Percentiles rank a stretch among this genome's conserved stretches.
These are phyloP conservation scores for Penicillium goetzii DNA, from an alignment of 495 filamentous ascomycete genomes.

Conservation along the genomic window DNA sequence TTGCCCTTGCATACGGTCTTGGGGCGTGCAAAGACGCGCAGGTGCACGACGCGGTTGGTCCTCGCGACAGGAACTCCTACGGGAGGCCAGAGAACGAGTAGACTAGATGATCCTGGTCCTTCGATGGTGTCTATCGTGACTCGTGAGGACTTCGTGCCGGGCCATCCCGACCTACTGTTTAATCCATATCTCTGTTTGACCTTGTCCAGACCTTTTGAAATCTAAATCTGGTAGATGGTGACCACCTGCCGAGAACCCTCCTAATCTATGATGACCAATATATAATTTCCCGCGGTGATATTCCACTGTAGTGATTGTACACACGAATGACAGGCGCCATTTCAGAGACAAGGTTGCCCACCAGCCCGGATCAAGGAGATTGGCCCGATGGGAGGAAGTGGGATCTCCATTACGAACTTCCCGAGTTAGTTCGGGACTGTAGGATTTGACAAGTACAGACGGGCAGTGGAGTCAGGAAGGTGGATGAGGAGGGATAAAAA, in stretches of 20 bases:
- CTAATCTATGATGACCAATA: not conserved
- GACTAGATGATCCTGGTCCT: not conserved
- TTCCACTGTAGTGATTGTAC: not conserved
- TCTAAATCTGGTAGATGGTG: conserved; percentile 4
- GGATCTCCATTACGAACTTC: conserved; percentile 17
- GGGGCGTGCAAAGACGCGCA: not conserved
- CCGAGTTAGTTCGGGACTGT: conserved; percentile 19
- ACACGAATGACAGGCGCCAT: conserved; percentile 25
- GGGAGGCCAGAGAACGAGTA: not conserved
- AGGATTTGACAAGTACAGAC: conserved; percentile 16
- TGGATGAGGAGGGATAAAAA: conserved; percentile 5
- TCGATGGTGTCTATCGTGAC: not conserved
- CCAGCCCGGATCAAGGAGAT: conserved; percentile 19
- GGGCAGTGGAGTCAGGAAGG: conserved; percentile 2
- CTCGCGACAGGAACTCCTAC: not conserved
- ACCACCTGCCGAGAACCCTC: not conserved
- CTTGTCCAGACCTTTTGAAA: not conserved
- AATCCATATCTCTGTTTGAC: not conserved
- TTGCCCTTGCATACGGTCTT: not conserved
- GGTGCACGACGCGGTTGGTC: not conserved
- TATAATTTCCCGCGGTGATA: not conserved
- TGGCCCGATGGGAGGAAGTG: conserved; percentile 12
- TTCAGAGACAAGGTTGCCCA: conserved; percentile 21
- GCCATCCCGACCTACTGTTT: not conserved
- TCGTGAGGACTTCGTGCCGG: not conserved